Conservation (phyloP, 768 basidiomycete genomes). For the Phylloporus arenicola region DNA sequence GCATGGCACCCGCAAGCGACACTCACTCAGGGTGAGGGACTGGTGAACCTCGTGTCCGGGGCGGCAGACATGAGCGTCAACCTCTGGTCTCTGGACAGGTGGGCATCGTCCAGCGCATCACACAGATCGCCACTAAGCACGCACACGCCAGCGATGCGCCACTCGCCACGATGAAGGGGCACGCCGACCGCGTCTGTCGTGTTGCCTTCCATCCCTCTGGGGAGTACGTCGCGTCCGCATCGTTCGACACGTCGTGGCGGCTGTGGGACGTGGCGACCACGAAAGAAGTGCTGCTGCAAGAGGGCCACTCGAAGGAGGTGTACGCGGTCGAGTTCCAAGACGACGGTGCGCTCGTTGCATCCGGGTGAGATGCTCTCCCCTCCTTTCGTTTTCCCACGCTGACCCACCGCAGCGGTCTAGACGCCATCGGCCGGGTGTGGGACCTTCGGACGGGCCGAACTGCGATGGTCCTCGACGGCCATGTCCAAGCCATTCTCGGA, state of each 20-base stretch:
- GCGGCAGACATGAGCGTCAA: slow-evolving; percentile 83
- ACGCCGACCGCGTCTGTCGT: slow-evolving; percentile 85
- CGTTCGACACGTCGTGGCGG: slow-evolving; percentile 96
- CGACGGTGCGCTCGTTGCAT: slow-evolving; percentile 89
- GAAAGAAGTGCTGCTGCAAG: slow-evolving; percentile 83
- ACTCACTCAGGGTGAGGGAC: slow-evolving; percentile 51
- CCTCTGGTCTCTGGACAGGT: slow-evolving; percentile 88
- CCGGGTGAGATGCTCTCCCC: slow-evolving; percentile 54
- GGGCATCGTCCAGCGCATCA: slow-evolving; percentile 11
- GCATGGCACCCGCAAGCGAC: slow-evolving; percentile 98
- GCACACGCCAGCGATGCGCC: slow-evolving; percentile 63
- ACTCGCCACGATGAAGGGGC: slow-evolving; percentile 81
- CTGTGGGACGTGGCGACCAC: slow-evolving; percentile 88
- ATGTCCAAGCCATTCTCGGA: slow-evolving; percentile 86
- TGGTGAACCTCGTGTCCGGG: slow-evolving; percentile 85
- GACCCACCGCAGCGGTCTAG: slow-evolving; percentile 64
- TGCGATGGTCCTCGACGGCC: slow-evolving; percentile 97
- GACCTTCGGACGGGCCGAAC: slow-evolving; percentile 92
- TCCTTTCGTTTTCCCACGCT: not conserved
- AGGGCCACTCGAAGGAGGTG: slow-evolving; percentile 96
- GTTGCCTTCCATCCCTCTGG: slow-evolving; percentile 97
- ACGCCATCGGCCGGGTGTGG: slow-evolving; percentile 97
- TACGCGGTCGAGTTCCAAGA: slow-evolving; percentile 94
- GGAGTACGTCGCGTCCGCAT: slow-evolving; percentile 87
- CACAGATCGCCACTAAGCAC: slow-evolving; percentile 2